Percentiles rank a stretch among this genome's conserved stretches.
phyloP scores from a whole-genome alignment of 352 stramenopile species.

The Phytophthora colocasiae region DNA sequence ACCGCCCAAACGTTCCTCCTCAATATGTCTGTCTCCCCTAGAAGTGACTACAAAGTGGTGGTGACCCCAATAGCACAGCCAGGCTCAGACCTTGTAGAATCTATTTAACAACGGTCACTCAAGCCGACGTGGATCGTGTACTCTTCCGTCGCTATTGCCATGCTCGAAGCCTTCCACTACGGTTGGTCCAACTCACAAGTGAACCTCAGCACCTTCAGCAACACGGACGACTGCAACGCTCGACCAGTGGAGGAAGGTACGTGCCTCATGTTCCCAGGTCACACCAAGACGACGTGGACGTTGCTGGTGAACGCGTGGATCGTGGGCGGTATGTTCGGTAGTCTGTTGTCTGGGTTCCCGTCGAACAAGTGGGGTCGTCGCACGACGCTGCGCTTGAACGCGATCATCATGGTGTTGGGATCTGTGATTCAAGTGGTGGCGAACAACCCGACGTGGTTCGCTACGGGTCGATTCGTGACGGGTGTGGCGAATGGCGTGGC shows the following conservation, averaged over 20 bases:
- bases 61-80: too few species aligned
- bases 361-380: conserved; percentile 58
- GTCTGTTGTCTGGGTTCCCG: conserved; percentile 43
- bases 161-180: conserved; percentile 59
- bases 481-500: conserved; percentile 50
- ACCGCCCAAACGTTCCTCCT: too few species aligned
- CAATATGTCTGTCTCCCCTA: too few species aligned
- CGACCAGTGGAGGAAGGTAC: conserved; percentile 45
- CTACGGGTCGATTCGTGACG: conserved; percentile 44
- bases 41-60: too few species aligned
- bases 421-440: conserved; percentile 43
- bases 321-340: conserved; percentile 62
- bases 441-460: conserved; percentile 35
- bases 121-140: conserved; percentile 51
- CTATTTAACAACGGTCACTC: conserved; percentile 24
- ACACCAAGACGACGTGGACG: conserved; percentile 57
- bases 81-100: too few species aligned
- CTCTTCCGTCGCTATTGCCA: conserved; percentile 38
- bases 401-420: conserved; percentile 44
- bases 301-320: conserved; percentile 66
- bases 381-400: conserved; percentile 38
- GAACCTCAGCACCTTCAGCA: conserved; percentile 61
- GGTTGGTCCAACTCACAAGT: conserved; percentile 65
- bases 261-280: conserved; percentile 69
- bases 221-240: conserved; percentile 48